Evolutionary conservation across 257 asterid genomes (phyloP).

Genomic region (Capsicum pubescens): DNA sequence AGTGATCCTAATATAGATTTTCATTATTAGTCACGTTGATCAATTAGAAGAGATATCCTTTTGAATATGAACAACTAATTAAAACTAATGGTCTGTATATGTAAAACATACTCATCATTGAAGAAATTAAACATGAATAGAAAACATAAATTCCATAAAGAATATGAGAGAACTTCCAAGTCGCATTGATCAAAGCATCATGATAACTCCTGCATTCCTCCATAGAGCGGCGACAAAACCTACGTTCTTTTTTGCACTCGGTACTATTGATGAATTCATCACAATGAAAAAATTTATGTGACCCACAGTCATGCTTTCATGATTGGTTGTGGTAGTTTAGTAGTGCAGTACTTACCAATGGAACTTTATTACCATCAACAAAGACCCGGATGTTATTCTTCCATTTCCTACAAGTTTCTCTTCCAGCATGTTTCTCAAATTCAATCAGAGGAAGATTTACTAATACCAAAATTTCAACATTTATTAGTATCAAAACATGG

Average conservation of each 20-base stretch:
- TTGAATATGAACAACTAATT: neutral
- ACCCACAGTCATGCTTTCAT: slow-evolving; percentile 44
- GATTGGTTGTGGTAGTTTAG: slow-evolving; percentile 53
- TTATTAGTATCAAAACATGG: neutral
- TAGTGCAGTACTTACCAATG: slow-evolving; percentile 45
- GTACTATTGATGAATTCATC: slow-evolving; percentile 56
- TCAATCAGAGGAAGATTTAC: slow-evolving; percentile 61
- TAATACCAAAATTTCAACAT: neutral
- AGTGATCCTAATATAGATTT: neutral
- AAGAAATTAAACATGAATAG: too few relatives aligned
- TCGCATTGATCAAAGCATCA: too few relatives aligned
- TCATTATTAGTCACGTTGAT: neutral
- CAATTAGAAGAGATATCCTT: neutral
- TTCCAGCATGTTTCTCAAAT: slow-evolving; percentile 59
- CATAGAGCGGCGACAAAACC: slow-evolving; percentile 39
- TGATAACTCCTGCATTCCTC: too few relatives aligned
- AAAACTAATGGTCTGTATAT: neutral
- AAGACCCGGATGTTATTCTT: too few relatives aligned
- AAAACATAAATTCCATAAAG: too few relatives aligned
- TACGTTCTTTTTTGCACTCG: slow-evolving; percentile 49
- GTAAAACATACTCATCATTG: too few relatives aligned
- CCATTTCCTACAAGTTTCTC: too few relatives aligned
- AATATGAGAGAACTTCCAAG: too few relatives aligned
- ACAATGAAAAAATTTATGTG: slow-evolving; percentile 45
- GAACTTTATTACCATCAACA: too few relatives aligned